Evolutionary conservation across 2,329 filamentous ascomycete species (phyloP), one percentile per base, ranked within the genome.

Genomic region (Aspergillus quadricinctus): DNA sequence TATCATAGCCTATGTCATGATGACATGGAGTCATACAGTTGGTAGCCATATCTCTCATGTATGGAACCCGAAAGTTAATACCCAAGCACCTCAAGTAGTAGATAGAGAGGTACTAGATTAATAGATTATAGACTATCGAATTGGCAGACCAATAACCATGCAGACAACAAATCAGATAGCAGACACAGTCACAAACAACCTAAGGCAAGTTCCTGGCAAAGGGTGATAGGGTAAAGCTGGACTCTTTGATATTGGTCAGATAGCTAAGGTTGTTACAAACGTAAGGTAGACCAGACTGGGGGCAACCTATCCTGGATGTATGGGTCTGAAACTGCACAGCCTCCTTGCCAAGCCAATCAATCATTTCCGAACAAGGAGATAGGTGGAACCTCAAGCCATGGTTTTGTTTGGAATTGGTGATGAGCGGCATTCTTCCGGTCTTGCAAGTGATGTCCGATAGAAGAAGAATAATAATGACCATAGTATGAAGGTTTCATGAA

Each of bases 241-340:
- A 14, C 29, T 31, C 29, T 31, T 31, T 2, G 1, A 4, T 31
- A 31, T 31, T 31, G 29, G 29, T 31, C 29, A 31, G 29, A 11
- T 14, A 31, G 29, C 29, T 14, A 10, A 31, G 29, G 9, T 31
- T 35, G 31, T 17, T 35, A 35, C 31, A 11, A 35, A 14, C 29
- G 31, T 29, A 43, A 35, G 2, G 4, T 11, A 35, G 31, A 35
- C 14, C 35, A 54, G 48, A 48, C 48, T n/a, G 21, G 10, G 10
- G n/a, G 27, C 14, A 21, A 52, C 19, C 41, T 49, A 43, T n/a
- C n/a, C n/a, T n/a, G n/a, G n/a, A 23, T 2, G 2, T 23, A 23
- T 52, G 49, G 27, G 17, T 37, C 40, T 27, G 9, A 11, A 7
- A 48, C 40, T 55, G 54, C 54, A 55, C 54, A 41, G 54, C 54